Base-by-base conservation (phyloP, 805 yeast species). In the Wickerhamiella musiphila region DNA sequence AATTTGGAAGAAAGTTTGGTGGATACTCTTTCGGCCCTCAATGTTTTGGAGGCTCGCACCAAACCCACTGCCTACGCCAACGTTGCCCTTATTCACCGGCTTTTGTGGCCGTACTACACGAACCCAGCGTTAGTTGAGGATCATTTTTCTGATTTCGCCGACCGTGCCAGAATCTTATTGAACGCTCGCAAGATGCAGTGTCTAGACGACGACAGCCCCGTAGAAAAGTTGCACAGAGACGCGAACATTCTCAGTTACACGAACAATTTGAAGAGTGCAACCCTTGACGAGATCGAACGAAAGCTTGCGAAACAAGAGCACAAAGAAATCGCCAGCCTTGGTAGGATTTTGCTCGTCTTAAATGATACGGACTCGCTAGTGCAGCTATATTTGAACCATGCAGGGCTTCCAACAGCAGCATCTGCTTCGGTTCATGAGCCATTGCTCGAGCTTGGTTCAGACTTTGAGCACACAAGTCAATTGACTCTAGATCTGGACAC, bases 311-410 rank as follows among this genome's bases (percentile, higher is more conserved):
- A 10, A 10, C 13, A 19, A 12, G 20, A 18, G 11, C 14, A 4
- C 18, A 12, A 18, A 4, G 30, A 19, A 8, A 14, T 19, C n/a
- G n/a, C n/a, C 13, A 16, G 23, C 2, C 13, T 48, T 35, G 55
- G 57, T 3, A 35, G 38, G 25, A 54, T 53, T 2, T 50, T 49
- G 33, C 51, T 37, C 18, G 42, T 28, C 38, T 52, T 45, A 27
- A 61, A 51, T 20, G 63, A 47, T 12, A 54, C 55, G 29, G 49
- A 44, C 8, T 36, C 51, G 4, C 54, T 57, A 25, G 45, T 46
- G 20, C 50, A 42, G 36, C 40, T 44, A 26, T 54, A 38, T 32
- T 31, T 48, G 3, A 18, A 24, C 20, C 26, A 18, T 8, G 32
- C 15, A 13, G 19, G 10, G 26, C 23, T 29, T 16, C 18, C 13